These are phyloP conservation scores for Vanderwaltozyma yarrowii DNA, from an alignment of 805 yeast genomes.

Conservation along the genomic window DNA sequence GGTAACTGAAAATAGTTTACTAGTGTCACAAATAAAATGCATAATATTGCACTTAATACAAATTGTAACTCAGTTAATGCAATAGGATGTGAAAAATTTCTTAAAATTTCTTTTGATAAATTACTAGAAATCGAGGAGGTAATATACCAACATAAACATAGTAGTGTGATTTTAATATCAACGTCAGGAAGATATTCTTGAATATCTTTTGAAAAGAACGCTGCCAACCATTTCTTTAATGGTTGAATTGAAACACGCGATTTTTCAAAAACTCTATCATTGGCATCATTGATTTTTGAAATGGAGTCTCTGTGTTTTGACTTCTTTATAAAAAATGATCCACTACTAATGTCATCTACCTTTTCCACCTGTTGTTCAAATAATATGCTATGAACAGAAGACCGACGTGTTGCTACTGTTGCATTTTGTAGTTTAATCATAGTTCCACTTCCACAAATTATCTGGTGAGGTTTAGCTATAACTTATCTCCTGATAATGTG, in stretches of 20 bases:
- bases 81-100: conserved; percentile 66
- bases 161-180: conserved; percentile 34
- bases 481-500: no score
- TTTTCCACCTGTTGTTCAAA: background rate
- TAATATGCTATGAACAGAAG: background rate
- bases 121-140: conserved; percentile 74
- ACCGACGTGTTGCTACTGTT: background rate
- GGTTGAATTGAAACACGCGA: background rate
- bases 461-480: no score
- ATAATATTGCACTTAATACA: conserved; percentile 53
- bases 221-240: background rate
- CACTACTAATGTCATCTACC: no score
- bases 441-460: no score
- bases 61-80: conserved; percentile 86
- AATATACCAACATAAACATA: conserved; percentile 74
- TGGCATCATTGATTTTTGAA: no score
- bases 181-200: conserved; percentile 24
- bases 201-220: background rate
- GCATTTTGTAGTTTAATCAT: background rate
- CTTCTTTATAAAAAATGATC: no score
- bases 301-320: no score
- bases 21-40: conserved; percentile 35
- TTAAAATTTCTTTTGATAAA: conserved; percentile 67
- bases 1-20: conserved; percentile 40
- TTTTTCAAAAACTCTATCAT: no score